Evolutionary conservation across 2,329 filamentous ascomycete genomes (phyloP).

Genomic region (Colletotrichum endophyticum): DNA sequence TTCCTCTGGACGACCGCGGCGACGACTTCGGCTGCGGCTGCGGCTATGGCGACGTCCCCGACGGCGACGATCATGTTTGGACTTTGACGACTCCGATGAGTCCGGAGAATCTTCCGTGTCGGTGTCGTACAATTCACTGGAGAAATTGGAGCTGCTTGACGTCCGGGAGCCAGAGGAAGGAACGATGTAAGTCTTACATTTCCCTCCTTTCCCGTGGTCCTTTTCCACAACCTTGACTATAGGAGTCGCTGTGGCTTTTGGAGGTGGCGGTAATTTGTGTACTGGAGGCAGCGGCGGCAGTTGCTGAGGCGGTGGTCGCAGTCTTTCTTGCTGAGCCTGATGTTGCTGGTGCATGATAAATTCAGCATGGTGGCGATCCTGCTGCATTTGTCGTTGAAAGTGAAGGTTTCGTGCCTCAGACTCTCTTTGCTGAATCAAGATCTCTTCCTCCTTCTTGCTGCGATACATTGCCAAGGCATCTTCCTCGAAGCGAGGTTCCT

Average conservation of each 20-base stretch:
- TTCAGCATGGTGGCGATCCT: neutral
- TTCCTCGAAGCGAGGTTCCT: constrained; percentile 36
- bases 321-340: neutral
- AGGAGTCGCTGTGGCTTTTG: neutral
- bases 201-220: constrained; percentile 1
- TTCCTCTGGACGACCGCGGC: constrained; percentile 15
- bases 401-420: constrained; percentile 15
- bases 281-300: neutral
- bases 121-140: neutral
- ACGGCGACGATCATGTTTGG: neutral
- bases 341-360: neutral
- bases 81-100: constrained; percentile 23
- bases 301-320: neutral
- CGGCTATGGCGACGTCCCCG: neutral
- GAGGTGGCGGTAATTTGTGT: neutral
- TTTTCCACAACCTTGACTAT: constrained; percentile 5
- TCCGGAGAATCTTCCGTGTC: constrained; percentile 18
- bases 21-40: constrained; percentile 9
- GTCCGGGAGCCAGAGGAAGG: constrained; percentile 20
- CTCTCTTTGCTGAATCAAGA: constrained; percentile 15
- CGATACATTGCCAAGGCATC: constrained; percentile 31
- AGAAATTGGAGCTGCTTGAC: constrained; percentile 6
- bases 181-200: neutral
- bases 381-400: neutral
- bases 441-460: neutral